Conservation (phyloP, 2,329 filamentous ascomycete species). For the Leptographium lundbergii region DNA sequence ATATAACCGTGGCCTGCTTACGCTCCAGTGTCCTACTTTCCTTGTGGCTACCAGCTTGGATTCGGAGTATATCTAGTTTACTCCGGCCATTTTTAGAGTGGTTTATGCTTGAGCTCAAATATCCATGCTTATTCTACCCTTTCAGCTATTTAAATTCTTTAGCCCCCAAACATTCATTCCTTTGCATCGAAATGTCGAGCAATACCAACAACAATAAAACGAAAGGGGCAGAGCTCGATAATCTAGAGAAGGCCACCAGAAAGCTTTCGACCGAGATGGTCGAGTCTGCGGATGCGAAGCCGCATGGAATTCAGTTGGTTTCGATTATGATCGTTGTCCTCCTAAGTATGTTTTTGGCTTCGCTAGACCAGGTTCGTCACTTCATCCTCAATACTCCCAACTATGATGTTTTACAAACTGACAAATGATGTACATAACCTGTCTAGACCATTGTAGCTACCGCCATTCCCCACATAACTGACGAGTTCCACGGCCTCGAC, state of each 20-base stretch:
- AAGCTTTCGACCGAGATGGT: neutral
- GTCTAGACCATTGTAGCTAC: slow-evolving; percentile 31
- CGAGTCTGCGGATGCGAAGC: slow-evolving; percentile 7
- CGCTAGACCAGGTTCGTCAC: neutral
- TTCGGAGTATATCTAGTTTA: too few relatives aligned
- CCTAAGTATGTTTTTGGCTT: neutral
- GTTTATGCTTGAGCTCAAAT: too few relatives aligned
- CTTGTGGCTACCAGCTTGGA: neutral
- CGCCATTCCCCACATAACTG: slow-evolving; percentile 3
- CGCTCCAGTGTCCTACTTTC: neutral
- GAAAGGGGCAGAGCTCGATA: neutral
- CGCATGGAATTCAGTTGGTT: neutral
- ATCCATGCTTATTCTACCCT: too few relatives aligned
- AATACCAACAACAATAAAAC: neutral
- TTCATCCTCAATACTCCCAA: neutral
- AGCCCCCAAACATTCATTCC: neutral
- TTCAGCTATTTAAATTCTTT: neutral
- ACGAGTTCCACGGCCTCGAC: slow-evolving; percentile 3
- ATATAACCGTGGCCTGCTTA: slow-evolving; percentile 7
- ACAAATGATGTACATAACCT: neutral
- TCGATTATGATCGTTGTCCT: neutral
- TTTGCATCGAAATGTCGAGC: neutral
- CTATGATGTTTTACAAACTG: neutral
- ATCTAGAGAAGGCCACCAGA: neutral
- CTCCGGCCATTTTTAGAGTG: too few relatives aligned